These are phyloP conservation scores for Ophiocordyceps camponoti-rufipedis DNA, from an alignment of 2,329 filamentous ascomycete species.

Conservation along the genomic window DNA sequence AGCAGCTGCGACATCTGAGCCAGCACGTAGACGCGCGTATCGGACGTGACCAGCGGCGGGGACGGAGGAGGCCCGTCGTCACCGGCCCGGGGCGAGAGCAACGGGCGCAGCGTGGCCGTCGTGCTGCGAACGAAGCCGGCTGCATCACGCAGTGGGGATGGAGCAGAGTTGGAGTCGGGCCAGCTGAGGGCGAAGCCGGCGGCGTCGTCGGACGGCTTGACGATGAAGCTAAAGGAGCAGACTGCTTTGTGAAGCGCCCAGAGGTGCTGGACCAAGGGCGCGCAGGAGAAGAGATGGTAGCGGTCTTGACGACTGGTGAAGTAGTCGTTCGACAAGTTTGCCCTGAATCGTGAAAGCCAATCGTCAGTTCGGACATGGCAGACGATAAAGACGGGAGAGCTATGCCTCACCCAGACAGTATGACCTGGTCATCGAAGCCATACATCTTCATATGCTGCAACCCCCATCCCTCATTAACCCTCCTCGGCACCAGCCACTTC, in stretches of 20 bases:
- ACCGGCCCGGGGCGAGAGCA: slow-evolving; percentile 32
- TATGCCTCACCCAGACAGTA: slow-evolving; percentile 58
- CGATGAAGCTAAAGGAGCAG: slow-evolving; percentile 62
- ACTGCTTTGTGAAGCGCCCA: slow-evolving; percentile 58
- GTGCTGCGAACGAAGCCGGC: slow-evolving; percentile 51
- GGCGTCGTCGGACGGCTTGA: slow-evolving; percentile 40
- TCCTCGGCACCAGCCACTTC: slow-evolving; percentile 67
- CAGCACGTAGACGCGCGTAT: slow-evolving; percentile 72
- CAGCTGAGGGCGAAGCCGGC: slow-evolving; percentile 48
- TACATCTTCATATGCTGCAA: slow-evolving; percentile 99
- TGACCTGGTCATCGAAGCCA: slow-evolving; percentile 85
- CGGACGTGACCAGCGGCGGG: slow-evolving; percentile 10
- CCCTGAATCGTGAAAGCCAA: slow-evolving; percentile 20
- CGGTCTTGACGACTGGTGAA: slow-evolving; percentile 92
- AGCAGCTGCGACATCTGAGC: slow-evolving; percentile 78
- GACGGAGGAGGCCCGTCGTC: not conserved
- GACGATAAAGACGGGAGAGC: no score
- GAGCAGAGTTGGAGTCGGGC: slow-evolving; percentile 56
- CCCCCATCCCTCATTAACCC: slow-evolving; percentile 97
- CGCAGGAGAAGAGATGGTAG: slow-evolving; percentile 78
- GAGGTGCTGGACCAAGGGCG: slow-evolving; percentile 69
- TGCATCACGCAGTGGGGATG: slow-evolving; percentile 55
- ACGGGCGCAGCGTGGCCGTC: slow-evolving; percentile 43
- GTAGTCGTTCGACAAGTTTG: slow-evolving; percentile 84
- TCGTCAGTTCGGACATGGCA: not conserved